Evolutionary conservation across 1,284 basidiomycete species (phyloP).

Genomic region (Ganoderma sinense): DNA sequence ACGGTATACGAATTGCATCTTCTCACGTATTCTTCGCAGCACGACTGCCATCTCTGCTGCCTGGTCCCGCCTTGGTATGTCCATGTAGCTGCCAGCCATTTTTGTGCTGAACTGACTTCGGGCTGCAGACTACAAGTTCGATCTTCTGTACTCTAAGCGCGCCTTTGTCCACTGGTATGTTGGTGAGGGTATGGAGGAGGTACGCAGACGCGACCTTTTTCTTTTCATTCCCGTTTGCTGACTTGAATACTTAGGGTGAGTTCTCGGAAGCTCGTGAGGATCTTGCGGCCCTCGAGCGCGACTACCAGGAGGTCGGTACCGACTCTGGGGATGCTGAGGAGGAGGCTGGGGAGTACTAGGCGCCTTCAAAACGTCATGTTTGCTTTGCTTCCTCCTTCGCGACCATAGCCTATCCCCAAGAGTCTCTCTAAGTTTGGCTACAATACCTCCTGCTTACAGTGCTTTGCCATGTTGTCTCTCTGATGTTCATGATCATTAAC

Average conservation of each 20-base stretch:
- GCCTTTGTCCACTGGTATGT: conserved; percentile 96
- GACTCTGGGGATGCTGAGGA: conserved; percentile 85
- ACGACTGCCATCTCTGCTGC: conserved; percentile 95
- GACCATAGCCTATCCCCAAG: conserved; percentile 28
- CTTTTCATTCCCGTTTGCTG: not conserved
- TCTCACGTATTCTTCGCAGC: conserved; percentile 47
- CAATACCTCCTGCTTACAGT: conserved; percentile 32
- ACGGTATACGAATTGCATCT: not conserved
- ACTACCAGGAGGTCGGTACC: conserved; percentile 94
- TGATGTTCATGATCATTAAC: conserved; percentile 13
- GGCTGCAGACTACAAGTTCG: conserved; percentile 92
- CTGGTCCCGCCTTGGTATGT: conserved; percentile 88
- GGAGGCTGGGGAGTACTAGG: conserved; percentile 80
- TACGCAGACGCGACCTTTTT: conserved; percentile 11
- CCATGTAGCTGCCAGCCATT: not conserved
- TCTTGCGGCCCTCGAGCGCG: conserved; percentile 95
- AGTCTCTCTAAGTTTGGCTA: conserved; percentile 32
- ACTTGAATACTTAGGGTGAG: conserved; percentile 65
- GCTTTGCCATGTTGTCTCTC: conserved; percentile 7
- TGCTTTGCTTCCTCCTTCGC: conserved; percentile 20
- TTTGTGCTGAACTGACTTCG: not conserved
- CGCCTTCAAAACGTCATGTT: conserved; percentile 20
- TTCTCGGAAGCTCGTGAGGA: conserved; percentile 98
- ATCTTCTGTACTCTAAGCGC: conserved; percentile 93
- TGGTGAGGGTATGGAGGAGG: conserved; percentile 98